Conservation (phyloP, 108 stramenopile species). For the Cyclotella choctawhatcheeana region DNA sequence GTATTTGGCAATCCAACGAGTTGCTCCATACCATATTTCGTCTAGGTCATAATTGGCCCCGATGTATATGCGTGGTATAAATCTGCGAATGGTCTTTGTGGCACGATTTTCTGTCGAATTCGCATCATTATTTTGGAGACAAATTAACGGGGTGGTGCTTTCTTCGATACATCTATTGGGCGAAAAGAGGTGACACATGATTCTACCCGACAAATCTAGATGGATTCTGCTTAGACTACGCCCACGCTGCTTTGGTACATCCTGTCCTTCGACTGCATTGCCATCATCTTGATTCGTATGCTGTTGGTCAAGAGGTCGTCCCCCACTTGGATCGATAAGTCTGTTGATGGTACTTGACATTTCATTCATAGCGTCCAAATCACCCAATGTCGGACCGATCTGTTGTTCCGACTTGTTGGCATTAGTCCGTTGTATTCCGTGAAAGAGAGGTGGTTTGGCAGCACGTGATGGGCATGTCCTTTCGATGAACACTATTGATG, state of each 20-base stretch:
- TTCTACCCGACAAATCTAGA: slow-evolving; percentile 45
- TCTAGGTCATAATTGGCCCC: slow-evolving; percentile 47
- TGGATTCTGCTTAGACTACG: slow-evolving; percentile 22
- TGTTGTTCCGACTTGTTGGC: background rate
- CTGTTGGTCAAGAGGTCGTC: background rate
- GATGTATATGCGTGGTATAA: slow-evolving; percentile 27
- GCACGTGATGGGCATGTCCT: background rate
- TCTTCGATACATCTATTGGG: background rate
- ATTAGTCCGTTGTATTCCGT: background rate
- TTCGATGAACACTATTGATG: no score
- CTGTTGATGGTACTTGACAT: background rate
- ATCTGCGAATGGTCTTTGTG: background rate
- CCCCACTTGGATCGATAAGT: no score
- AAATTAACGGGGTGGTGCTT: slow-evolving; percentile 19
- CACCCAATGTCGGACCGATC: slow-evolving; percentile 24
- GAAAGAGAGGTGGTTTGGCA: background rate
- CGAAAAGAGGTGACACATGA: slow-evolving; percentile 41
- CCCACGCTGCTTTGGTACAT: background rate
- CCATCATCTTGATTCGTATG: background rate
- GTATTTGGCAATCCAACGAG: slow-evolving; percentile 43
- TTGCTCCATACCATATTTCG: slow-evolving; percentile 52
- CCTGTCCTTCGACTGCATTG: background rate
- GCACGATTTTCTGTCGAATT: background rate
- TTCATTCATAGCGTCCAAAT: slow-evolving; percentile 15
- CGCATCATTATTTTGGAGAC: background rate